Evolutionary conservation across 768 basidiomycete species (phyloP), one percentile per base, ranked within the genome.

Genomic region (Pleurotus eryngii): DNA sequence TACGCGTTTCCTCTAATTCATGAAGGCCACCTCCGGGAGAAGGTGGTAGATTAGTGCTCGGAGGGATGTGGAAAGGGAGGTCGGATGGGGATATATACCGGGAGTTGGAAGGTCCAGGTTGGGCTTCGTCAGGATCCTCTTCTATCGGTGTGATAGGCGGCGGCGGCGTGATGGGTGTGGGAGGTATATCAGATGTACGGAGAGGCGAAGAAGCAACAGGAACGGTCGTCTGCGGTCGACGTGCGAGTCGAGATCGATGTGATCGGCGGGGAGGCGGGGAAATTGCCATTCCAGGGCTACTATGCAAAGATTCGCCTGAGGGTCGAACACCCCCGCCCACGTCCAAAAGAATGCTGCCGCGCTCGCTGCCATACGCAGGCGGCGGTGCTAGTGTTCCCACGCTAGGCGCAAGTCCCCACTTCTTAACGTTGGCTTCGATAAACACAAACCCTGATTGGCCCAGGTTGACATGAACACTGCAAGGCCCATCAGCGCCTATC

Each of bases 401-500:
- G 69, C 95, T 97, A 6, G 97, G 97, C 35, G 97, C 97, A 30
- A 98, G 74, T 15, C 97, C 97, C 97, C 97, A 99, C 70, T 98
- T 98, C 81, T 99, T 99, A 60, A 99, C 97, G 68, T 99, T 98
- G 35, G 97, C 97, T 74, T 99, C 97, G 65, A 99, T 98, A 65
- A 97, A 98, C 39, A 98, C 97, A 68, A 99, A 99, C 4, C 97
- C 97, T 4, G 92, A 89, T 73, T 98, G 97, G 6, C 97, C 97
- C 12, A 99, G 82, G 70, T 99, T 99, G 67, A 98, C 92, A 64
- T 99, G 97, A 6, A 99, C 87, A 61, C 90, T 95, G 71, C 94
- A 96, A 4, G 96, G 92, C 0, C 96, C 95, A 66, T 96, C 92
- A 15, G 96, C 95, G 46, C 96, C 97, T 55, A 99, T 86, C 49